Percentiles rank a stretch among this genome's conserved stretches.
Evolutionary conservation across 2,329 filamentous ascomycete species (phyloP).

Genomic region (Sphaerostilbella broomeana): DNA sequence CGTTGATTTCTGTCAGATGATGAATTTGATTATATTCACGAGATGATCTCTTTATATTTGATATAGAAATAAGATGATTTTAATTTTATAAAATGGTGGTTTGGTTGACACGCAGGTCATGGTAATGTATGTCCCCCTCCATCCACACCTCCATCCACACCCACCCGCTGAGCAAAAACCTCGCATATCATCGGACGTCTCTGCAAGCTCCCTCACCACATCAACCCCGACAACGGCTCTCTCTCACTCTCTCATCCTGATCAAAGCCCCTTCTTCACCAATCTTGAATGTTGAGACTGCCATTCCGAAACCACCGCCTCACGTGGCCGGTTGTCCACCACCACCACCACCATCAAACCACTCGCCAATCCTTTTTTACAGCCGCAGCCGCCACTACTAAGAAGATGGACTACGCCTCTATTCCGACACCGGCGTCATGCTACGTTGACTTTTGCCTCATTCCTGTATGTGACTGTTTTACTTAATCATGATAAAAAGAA

Average conservation of each 20-base stretch:
- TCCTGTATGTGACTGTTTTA: constrained; percentile 47
- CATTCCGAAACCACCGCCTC: background rate
- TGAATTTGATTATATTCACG: too few relatives aligned
- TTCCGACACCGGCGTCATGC: constrained; percentile 65
- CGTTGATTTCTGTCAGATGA: too few relatives aligned
- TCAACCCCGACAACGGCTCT: background rate
- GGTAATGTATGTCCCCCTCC: too few relatives aligned
- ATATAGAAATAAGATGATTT: too few relatives aligned
- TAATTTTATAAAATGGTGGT: too few relatives aligned
- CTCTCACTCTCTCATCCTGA: background rate
- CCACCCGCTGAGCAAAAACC: background rate
- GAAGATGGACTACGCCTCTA: constrained; percentile 43
- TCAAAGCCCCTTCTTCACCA: background rate
- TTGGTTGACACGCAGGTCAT: too few relatives aligned
- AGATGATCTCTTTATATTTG: too few relatives aligned
- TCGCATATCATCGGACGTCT: background rate
- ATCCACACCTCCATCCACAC: too few relatives aligned
- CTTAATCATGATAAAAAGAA: too few relatives aligned
- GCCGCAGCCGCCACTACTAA: too few relatives aligned
- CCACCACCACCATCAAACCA: background rate
- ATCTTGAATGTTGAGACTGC: constrained; percentile 6
- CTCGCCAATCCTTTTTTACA: background rate
- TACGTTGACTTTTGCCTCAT: constrained; percentile 90
- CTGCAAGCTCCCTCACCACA: background rate
- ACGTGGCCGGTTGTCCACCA: background rate